Evolutionary conservation across 306 rosid species (phyloP), one percentile per base, ranked within the genome.

Genomic region (Vigna nakashimae): DNA sequence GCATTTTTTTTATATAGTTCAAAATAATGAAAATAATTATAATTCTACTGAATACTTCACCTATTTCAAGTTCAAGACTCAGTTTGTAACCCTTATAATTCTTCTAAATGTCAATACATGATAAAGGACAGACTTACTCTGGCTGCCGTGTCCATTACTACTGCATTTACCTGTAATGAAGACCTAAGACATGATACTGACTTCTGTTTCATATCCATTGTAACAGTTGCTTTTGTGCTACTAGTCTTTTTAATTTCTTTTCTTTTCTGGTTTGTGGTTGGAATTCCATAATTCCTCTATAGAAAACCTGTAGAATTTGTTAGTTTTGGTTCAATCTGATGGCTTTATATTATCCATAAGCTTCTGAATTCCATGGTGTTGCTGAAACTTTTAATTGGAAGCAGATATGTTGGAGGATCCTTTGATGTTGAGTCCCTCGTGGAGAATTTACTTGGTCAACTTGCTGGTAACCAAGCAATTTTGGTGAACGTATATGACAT

Each of bases 381-480:
- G 67, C 79, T 77, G 51, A 72, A 42, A 51, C 36, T 79, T 84
- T 30, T 80, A 52, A 65, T 71, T 58, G 82, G 45, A 67, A 73
- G 68, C 94, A 96, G 99, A 73, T 96, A 88, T 74, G 86, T 96
- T 56, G 99, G 99, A 65, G 99, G 99, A 70, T 90, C 99, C 81
- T 96, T 96, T 86, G 99, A 96, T 73, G 93, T 96, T 26, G 98
- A 96, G 88, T 89, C 98, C 74, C 98, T 96, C 0, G 99, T 96
- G 88, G 99, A 96, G 88, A 92, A 92, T 89, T 90, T 96, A 77
- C 99, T 96, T 1, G 94, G 99, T 72, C 99, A 96, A 84, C 98
- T 96, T 79, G 98, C 98, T 55, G 99, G 96, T 52, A 84, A 92
- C 80, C 96, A 96, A 74, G 98, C 89, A 15, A 88, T 96, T 77